A percentile compares a stretch with the other conserved stretches of the same genome.
Evolutionary conservation across 345 rosid genomes (phyloP).

Genomic region (Rhodomyrtus tomentosa): DNA sequence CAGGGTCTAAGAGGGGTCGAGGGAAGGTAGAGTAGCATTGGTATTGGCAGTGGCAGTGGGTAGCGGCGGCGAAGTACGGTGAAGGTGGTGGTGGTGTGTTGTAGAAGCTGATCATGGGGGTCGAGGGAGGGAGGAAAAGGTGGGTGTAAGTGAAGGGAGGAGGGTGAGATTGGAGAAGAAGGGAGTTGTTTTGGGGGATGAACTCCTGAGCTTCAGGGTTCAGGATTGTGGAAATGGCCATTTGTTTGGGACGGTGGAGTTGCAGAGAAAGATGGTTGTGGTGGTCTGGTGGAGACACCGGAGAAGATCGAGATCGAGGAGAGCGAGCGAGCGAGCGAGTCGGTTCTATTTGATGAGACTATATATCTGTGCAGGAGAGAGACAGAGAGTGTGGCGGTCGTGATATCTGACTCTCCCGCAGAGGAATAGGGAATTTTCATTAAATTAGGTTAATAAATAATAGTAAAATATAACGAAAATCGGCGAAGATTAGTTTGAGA

Average conservation of each 20-base stretch:
- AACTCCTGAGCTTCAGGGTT: not conserved
- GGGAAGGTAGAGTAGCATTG: not conserved
- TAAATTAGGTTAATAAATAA: no score
- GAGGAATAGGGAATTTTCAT: not conserved
- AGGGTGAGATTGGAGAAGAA: not conserved
- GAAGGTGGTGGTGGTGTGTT: not conserved
- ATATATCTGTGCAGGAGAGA: not conserved
- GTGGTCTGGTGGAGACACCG: not conserved
- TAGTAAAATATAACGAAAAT: no score
- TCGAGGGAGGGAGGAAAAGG: not conserved
- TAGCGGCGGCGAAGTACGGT: not conserved
- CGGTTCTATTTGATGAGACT: not conserved
- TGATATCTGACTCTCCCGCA: not conserved
- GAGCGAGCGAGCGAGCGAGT: not conserved
- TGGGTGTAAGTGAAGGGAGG: not conserved
- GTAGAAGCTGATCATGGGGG: not conserved
- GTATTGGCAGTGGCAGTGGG: not conserved
- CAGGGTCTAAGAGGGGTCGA: not conserved
- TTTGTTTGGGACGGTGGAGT: not conserved
- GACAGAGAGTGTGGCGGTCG: not conserved
- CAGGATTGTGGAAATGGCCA: not conserved
- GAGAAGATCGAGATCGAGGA: not conserved
- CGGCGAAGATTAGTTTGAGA: no score
- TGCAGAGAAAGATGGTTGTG: not conserved
- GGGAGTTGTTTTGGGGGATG: not conserved